These are phyloP conservation scores for Pythium scleroteichum DNA, from an alignment of 352 stramenopile species.

Conservation along the genomic window DNA sequence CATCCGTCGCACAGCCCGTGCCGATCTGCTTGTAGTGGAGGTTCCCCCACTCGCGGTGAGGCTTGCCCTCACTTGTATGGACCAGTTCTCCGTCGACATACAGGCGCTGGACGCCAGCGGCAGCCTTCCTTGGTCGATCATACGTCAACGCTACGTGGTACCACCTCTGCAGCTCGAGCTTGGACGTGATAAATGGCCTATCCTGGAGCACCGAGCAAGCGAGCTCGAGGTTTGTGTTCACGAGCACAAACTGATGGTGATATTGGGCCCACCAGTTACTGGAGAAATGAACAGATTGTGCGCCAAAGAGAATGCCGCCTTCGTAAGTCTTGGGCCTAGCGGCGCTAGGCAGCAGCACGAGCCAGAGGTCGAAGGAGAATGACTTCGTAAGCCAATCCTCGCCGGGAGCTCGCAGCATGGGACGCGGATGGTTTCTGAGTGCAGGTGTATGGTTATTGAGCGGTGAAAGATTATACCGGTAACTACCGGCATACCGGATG, in stretches of 20 bases:
- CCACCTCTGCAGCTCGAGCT: slow-evolving; percentile 1
- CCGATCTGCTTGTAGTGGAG: background rate
- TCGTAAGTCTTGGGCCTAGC: background rate
- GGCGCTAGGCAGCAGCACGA: background rate
- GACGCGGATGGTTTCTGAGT: too few relatives aligned
- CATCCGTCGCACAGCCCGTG: background rate
- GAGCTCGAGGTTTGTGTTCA: slow-evolving; percentile 17
- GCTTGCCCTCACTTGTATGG: background rate
- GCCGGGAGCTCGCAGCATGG: background rate
- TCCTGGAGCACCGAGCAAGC: slow-evolving; percentile 14
- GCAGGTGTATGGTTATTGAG: too few relatives aligned
- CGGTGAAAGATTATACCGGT: too few relatives aligned
- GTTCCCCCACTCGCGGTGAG: background rate
- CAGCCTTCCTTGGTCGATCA: background rate
- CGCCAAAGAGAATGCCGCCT: slow-evolving; percentile 1
- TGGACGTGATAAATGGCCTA: background rate
- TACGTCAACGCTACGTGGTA: slow-evolving; percentile 1
- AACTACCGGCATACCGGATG: too few relatives aligned
- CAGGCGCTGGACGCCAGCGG: background rate
- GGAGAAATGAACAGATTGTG: background rate
- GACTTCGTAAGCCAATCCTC: background rate
- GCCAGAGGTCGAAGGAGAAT: slow-evolving; percentile 10
- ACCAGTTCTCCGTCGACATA: slow-evolving; percentile 5
- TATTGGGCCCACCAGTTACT: background rate
- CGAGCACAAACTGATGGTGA: slow-evolving; percentile 10